A percentile compares a stretch with the other conserved stretches of the same genome.
These are phyloP conservation scores for Cercospora sojina DNA, from an alignment of 2,329 filamentous ascomycete genomes.

Conservation along the genomic window DNA sequence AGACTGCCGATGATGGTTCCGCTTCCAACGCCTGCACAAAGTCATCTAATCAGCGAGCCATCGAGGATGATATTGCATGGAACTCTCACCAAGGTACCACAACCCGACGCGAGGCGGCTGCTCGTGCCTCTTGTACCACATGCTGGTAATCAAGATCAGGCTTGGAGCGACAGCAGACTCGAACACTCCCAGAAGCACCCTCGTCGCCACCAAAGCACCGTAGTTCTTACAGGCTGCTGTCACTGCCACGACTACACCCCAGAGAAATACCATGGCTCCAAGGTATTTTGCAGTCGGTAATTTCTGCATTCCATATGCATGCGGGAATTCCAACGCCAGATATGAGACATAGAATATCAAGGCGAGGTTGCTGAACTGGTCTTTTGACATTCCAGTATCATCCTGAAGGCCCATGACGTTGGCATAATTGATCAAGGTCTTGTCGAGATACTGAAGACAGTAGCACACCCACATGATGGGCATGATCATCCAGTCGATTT, in stretches of 20 bases:
- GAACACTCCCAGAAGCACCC: slow-evolving; percentile 55
- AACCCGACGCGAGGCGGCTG: slow-evolving; percentile 62
- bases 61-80: neutral
- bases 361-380: slow-evolving; percentile 40
- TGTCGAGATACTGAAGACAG: slow-evolving; percentile 45
- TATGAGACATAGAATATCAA: slow-evolving; percentile 42
- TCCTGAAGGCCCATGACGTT: slow-evolving; percentile 45
- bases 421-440: slow-evolving; percentile 44
- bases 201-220: slow-evolving; percentile 49
- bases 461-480: slow-evolving; percentile 42
- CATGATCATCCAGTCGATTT: slow-evolving; percentile 45
- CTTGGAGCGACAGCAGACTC: slow-evolving; percentile 56
- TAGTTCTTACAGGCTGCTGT: slow-evolving; percentile 54
- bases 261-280: slow-evolving; percentile 45
- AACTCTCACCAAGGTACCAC: slow-evolving; percentile 63
- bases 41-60: neutral
- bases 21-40: slow-evolving; percentile 39
- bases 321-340: slow-evolving; percentile 42
- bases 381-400: slow-evolving; percentile 38
- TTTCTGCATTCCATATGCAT: slow-evolving; percentile 53
- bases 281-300: slow-evolving; percentile 56
- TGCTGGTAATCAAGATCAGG: slow-evolving; percentile 56
- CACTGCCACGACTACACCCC: slow-evolving; percentile 51
- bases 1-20: slow-evolving; percentile 58
- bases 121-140: slow-evolving; percentile 48